A percentile compares a stretch with the other conserved stretches of the same genome.
Evolutionary conservation across 2,329 filamentous ascomycete species (phyloP).

Genomic region (Hymenoscyphus linearis): DNA sequence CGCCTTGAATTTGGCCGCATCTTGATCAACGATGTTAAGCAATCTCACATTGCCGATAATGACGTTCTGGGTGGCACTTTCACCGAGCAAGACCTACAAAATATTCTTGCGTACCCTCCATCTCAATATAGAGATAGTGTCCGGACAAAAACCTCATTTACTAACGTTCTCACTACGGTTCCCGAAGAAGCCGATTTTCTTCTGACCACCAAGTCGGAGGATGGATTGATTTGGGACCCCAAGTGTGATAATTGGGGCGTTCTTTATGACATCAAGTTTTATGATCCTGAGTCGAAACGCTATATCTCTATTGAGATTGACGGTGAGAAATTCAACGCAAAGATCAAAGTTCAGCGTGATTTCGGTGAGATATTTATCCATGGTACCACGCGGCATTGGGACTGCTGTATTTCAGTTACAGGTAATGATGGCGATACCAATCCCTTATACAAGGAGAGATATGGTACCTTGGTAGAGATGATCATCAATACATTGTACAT

Average conservation of each 20-base stretch:
- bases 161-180: slow-evolving; percentile 24
- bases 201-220: slow-evolving; percentile 20
- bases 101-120: neutral
- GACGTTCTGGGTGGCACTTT: slow-evolving; percentile 1
- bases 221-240: slow-evolving; percentile 22
- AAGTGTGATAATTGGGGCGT: slow-evolving; percentile 16
- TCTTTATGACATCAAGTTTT: slow-evolving; percentile 26
- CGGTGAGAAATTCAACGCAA: slow-evolving; percentile 23
- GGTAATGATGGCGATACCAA: slow-evolving; percentile 9
- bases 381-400: slow-evolving; percentile 29
- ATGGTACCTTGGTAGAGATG: neutral
- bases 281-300: slow-evolving; percentile 9
- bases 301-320: slow-evolving; percentile 28
- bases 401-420: slow-evolving; percentile 23
- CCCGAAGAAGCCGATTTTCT: slow-evolving; percentile 24
- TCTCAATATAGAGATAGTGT: neutral
- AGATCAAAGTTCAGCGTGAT: slow-evolving; percentile 13
- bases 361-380: slow-evolving; percentile 27
- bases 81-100: neutral
- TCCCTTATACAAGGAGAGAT: neutral
- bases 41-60: slow-evolving; percentile 11
- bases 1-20: slow-evolving; percentile 29
- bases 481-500: neutral
- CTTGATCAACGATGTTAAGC: slow-evolving; percentile 15
- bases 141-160: slow-evolving; percentile 18